phyloP scores from a whole-genome alignment of 1,139 yeast species.

The Yamadazyma mexicana region DNA sequence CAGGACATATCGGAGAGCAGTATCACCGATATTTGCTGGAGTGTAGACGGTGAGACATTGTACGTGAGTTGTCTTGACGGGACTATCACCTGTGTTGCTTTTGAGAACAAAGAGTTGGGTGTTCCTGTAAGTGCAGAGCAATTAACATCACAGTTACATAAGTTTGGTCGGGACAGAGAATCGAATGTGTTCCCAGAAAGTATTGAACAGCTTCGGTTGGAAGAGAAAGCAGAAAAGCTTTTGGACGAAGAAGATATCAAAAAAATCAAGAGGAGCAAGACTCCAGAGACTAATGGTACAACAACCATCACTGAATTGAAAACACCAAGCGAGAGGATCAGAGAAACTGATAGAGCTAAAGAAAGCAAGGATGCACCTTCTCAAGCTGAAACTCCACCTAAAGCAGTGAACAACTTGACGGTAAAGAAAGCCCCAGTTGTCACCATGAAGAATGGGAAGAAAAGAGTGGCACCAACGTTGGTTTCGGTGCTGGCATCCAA shows the following conservation, averaged over 20 bases:
- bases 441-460: constrained; percentile 75
- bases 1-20: constrained; percentile 61
- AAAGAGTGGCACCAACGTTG: constrained; percentile 83
- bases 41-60: constrained; percentile 71
- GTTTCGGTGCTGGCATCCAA: constrained; percentile 50
- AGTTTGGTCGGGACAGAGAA: constrained; percentile 89
- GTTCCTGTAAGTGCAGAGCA: constrained; percentile 62
- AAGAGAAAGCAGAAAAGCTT: constrained; percentile 48
- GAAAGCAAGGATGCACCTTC: neutral
- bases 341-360: neutral
- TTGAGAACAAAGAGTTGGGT: constrained; percentile 76
- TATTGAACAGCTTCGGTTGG: constrained; percentile 71
- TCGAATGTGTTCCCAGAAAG: constrained; percentile 85
- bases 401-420: constrained; percentile 10
- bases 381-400: neutral
- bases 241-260: constrained; percentile 4
- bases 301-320: neutral
- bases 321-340: neutral
- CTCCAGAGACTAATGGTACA: neutral
- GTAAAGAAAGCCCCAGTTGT: constrained; percentile 30
- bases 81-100: constrained; percentile 66
- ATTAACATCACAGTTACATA: constrained; percentile 66
- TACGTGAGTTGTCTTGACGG: constrained; percentile 87
- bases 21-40: constrained; percentile 76
- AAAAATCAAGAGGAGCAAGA: constrained; percentile 2